A percentile compares a stretch with the other conserved stretches of the same genome.
Evolutionary conservation across 805 yeast species (phyloP).

Genomic region (Hanseniaspora vineae): DNA sequence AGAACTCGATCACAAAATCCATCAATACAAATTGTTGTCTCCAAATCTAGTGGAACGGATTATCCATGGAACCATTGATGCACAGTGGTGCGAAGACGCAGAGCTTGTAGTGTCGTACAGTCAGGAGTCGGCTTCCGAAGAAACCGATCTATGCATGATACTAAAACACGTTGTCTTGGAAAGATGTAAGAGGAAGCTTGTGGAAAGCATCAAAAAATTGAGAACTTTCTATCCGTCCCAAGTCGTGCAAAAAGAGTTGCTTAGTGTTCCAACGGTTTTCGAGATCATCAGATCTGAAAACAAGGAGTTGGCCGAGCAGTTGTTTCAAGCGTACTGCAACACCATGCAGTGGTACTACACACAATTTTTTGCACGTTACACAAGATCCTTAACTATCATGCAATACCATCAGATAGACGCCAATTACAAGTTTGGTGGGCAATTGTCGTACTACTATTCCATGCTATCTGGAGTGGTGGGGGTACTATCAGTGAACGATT

Average conservation of each 20-base stretch:
- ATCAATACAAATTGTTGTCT: slow-evolving; percentile 62
- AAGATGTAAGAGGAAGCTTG: slow-evolving; percentile 57
- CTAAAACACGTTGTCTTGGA: slow-evolving; percentile 56
- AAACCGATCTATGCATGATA: slow-evolving; percentile 24
- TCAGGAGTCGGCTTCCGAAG: not conserved
- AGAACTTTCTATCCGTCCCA: slow-evolving; percentile 59
- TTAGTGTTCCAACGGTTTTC: slow-evolving; percentile 50
- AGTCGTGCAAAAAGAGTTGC: slow-evolving; percentile 50
- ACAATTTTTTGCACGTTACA: slow-evolving; percentile 63
- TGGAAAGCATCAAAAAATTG: slow-evolving; percentile 50
- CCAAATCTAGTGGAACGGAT: slow-evolving; percentile 54
- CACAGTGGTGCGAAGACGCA: slow-evolving; percentile 47
- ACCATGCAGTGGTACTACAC: slow-evolving; percentile 93
- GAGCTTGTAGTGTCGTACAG: too few species aligned
- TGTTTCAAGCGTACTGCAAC: slow-evolving; percentile 66
- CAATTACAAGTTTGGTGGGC: slow-evolving; percentile 41
- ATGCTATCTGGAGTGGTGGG: slow-evolving; percentile 9
- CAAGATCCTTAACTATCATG: slow-evolving; percentile 56
- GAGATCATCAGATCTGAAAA: slow-evolving; percentile 43
- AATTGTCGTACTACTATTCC: slow-evolving; percentile 8
- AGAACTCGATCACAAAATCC: slow-evolving; percentile 53
- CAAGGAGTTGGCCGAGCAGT: slow-evolving; percentile 52
- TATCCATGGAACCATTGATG: slow-evolving; percentile 40
- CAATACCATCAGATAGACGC: slow-evolving; percentile 43
- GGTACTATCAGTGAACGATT: slow-evolving; percentile 31